phyloP scores from a whole-genome alignment of 495 filamentous ascomycete species.

The Penicillium manginii region DNA sequence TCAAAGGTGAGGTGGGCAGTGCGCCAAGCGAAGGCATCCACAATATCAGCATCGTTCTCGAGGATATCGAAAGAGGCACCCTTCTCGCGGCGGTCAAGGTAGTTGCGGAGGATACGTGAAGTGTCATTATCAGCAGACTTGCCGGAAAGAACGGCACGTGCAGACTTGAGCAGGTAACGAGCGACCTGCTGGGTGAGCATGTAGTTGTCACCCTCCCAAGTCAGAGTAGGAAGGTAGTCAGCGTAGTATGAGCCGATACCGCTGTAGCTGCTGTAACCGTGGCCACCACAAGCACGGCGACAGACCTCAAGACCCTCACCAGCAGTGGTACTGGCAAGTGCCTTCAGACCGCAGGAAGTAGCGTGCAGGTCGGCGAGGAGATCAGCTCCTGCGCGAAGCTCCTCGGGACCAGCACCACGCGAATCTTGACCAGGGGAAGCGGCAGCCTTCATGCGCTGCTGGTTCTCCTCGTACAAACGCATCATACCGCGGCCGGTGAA shows the following conservation, averaged over 20 bases:
- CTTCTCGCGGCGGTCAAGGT: conserved; percentile 63
- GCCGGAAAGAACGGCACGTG: conserved; percentile 62
- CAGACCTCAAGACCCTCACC: conserved; percentile 72
- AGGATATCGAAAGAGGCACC: conserved; percentile 71
- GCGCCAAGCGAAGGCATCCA: conserved; percentile 72
- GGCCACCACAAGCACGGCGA: conserved; percentile 72
- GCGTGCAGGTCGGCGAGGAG: conserved; percentile 73
- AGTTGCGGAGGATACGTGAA: conserved; percentile 58
- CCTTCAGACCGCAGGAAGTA: conserved; percentile 74
- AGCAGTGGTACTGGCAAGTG: conserved; percentile 66
- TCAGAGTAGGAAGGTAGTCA: conserved; percentile 70
- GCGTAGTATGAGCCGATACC: conserved; percentile 71
- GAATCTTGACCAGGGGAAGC: conserved; percentile 40
- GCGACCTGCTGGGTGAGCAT: conserved; percentile 82
- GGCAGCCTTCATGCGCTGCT: conserved; percentile 60
- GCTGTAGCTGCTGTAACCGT: conserved; percentile 71
- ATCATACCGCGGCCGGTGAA: conserved; percentile 74
- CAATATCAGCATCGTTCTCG: conserved; percentile 62
- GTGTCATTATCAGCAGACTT: conserved; percentile 60
- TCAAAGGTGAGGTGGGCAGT: conserved; percentile 71
- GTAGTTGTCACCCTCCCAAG: conserved; percentile 72
- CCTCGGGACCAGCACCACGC: conserved; percentile 67
- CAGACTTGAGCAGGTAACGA: conserved; percentile 68
- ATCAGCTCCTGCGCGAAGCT: conserved; percentile 64
- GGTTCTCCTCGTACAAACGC: conserved; percentile 66